phyloP scores from a whole-genome alignment of 345 rosid species.

The Camelina laxa region DNA sequence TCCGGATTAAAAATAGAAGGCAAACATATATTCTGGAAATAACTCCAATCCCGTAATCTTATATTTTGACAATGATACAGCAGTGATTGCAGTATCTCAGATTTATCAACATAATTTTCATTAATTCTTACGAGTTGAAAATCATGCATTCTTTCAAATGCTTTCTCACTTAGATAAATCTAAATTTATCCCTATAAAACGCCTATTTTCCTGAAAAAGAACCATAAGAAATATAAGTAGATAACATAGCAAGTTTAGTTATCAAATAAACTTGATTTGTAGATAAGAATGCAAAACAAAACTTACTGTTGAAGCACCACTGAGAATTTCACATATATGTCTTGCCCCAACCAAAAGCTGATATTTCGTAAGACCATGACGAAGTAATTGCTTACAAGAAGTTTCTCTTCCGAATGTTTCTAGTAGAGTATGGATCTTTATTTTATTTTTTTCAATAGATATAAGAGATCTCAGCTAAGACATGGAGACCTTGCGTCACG shows the following conservation, averaged over 20 bases:
- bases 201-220: too few relatives aligned
- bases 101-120: too few relatives aligned
- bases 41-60: not conserved
- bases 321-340: slow-evolving; percentile 14
- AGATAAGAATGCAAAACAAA: too few relatives aligned
- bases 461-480: not conserved
- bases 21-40: not conserved
- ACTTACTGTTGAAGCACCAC: slow-evolving; percentile 13
- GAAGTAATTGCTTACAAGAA: slow-evolving; percentile 2
- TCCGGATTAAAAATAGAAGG: slow-evolving; percentile 1
- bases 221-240: too few relatives aligned
- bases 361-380: not conserved
- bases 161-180: not conserved
- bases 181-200: not conserved
- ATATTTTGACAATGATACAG: not conserved
- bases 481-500: not conserved
- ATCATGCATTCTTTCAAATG: too few relatives aligned
- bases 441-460: too few relatives aligned
- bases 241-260: too few relatives aligned
- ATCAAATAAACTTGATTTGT: too few relatives aligned
- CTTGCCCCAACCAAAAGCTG: slow-evolving; percentile 19
- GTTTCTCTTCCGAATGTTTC: slow-evolving; percentile 29
- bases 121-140: too few relatives aligned
- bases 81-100: not conserved
- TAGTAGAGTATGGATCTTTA: slow-evolving; percentile 41